Base-by-base conservation (phyloP, 306 rosid genomes). In the Prunus fruticosa region DNA sequence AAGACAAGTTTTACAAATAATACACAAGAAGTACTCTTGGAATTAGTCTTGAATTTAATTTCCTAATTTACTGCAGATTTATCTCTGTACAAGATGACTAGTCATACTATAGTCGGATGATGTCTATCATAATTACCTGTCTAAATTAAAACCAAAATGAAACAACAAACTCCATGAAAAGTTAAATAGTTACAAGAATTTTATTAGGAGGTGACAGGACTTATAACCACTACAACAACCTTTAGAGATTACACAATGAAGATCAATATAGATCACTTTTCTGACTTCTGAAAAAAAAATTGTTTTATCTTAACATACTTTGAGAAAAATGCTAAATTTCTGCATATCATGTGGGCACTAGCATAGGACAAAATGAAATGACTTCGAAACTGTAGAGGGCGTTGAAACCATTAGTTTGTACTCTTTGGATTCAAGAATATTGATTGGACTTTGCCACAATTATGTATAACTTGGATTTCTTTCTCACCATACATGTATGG, bases 181-280 rank as follows among this genome's bases (percentile, higher is more conserved):
- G 8, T 34, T n/a, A 27, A 61, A 62, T 8, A 5, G 34, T 25
- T 30, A 62, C 43, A 61, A 27, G 11, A 58, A 4, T 58, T 61
- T 2, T 27, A 14, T 27, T 15, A 63, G 22, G 32, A 63, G 4
- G 20, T 16, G 68, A 18, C 19, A 64, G 8, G 46, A 64, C n/a
- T 61, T 28, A 14, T 61, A 62, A 62, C 67, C 67, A 27, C 67
- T 28, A 62, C 68, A 64, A 64, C 25, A 64, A 64, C 22, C 47
- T 27, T 18, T 64, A 64, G 25, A 23, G n/a, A 54, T 54, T 52
- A 18, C 8, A 16, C 52, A 20, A 11, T 56, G 62, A 56, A 10
- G 62, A 56, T 56, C 64, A 25, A 22, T 60, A 12, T 60, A 60
- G 19, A 60, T 60, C 32, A 25, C 10, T 25, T 60, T 60, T 60